Evolutionary conservation across 2,329 filamentous ascomycete genomes (phyloP).

Genomic region (Orbilia javanica): DNA sequence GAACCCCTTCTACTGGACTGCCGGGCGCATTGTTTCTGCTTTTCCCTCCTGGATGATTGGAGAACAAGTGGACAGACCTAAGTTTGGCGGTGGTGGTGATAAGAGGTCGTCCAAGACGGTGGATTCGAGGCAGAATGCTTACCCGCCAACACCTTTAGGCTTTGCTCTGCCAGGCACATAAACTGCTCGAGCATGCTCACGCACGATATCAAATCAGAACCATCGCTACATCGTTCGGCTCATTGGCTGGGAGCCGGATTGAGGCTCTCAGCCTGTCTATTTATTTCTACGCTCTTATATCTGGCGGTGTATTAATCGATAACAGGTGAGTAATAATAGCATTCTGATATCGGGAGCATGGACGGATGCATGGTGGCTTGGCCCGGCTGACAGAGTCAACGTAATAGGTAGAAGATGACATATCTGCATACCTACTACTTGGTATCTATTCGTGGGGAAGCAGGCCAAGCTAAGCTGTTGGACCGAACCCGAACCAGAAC

Average conservation of each 20-base stretch:
- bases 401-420: neutral
- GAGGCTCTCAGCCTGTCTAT: neutral
- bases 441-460: constrained; percentile 9
- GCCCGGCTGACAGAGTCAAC: neutral
- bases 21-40: constrained; percentile 18
- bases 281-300: neutral
- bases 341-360: neutral
- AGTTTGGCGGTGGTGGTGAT: neutral
- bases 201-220: too few relatives aligned
- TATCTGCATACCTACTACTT: too few relatives aligned
- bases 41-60: neutral
- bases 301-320: neutral
- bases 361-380: neutral
- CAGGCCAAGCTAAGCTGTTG: constrained; percentile 1
- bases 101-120: neutral
- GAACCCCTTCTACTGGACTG: constrained; percentile 19
- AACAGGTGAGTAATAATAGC: neutral
- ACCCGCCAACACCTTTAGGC: constrained; percentile 11
- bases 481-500: constrained; percentile 38
- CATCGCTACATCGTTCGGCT: neutral
- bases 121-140: neutral
- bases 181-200: too few relatives aligned
- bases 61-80: neutral
- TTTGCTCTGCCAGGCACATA: neutral
- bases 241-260: neutral